Evolutionary conservation across 768 basidiomycete species (phyloP).

Genomic region (Pulveroboletus sp.): DNA sequence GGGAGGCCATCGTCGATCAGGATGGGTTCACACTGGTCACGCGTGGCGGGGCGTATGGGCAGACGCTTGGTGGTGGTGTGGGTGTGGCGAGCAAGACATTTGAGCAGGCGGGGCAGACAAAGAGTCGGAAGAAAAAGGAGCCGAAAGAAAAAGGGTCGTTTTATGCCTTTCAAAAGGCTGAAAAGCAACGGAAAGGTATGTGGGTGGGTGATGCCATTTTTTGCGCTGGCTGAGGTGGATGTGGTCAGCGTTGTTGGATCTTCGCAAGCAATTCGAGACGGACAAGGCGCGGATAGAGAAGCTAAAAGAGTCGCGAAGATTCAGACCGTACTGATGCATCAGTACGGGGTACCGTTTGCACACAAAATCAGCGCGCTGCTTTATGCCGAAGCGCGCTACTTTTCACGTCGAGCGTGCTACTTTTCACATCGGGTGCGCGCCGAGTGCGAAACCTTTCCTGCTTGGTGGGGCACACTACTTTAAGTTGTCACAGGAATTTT

Average conservation of each 20-base stretch:
- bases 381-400: no score
- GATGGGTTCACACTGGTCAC: conserved; percentile 95
- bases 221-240: background rate
- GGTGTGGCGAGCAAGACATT: conserved; percentile 62
- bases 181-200: conserved; percentile 82
- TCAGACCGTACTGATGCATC: no score
- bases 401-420: no score
- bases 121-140: conserved; percentile 50
- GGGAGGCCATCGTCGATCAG: conserved; percentile 88
- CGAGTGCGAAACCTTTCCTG: no score
- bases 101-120: conserved; percentile 33
- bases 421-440: no score
- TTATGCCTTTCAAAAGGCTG: conserved; percentile 89
- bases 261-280: conserved; percentile 80
- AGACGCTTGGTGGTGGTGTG: conserved; percentile 81
- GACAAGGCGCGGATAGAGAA: conserved; percentile 62
- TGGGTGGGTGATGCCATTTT: background rate
- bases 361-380: no score
- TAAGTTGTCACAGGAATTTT: no score
- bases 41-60: conserved; percentile 87
- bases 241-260: conserved; percentile 48
- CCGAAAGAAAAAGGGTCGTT: conserved; percentile 73
- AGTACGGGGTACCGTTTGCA: no score
- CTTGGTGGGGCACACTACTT: no score
- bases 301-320: conserved; percentile 65